These are phyloP conservation scores for Hypoxylon trugodes DNA, from an alignment of 495 filamentous ascomycete genomes.

Conservation along the genomic window DNA sequence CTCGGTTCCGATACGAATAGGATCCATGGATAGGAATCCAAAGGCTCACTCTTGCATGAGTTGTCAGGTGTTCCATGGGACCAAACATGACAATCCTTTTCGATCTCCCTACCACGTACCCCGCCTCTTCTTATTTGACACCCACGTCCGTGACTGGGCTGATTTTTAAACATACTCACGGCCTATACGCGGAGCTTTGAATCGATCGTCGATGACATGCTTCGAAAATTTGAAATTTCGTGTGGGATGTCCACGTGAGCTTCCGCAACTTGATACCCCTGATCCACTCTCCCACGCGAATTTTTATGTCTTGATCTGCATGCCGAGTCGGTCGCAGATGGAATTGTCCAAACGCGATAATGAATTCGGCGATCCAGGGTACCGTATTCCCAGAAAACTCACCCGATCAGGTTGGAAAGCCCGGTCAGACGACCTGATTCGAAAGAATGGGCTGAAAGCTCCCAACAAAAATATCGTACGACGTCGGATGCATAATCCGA, in stretches of 20 bases:
- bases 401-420: too few relatives aligned
- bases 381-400: too few relatives aligned
- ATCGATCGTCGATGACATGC: too few relatives aligned
- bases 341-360: too few relatives aligned
- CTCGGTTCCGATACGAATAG: background rate
- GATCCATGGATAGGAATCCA: background rate
- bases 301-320: too few relatives aligned
- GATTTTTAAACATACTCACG: background rate
- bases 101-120: background rate
- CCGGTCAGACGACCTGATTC: background rate
- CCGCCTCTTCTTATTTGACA: background rate
- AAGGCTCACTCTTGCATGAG: background rate
- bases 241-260: too few relatives aligned
- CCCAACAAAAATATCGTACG: background rate
- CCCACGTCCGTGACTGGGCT: background rate
- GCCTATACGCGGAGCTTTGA: background rate
- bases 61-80: background rate
- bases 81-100: background rate
- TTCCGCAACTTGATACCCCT: too few relatives aligned
- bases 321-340: too few relatives aligned
- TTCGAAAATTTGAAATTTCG: too few relatives aligned
- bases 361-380: too few relatives aligned
- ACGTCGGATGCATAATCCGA: background rate
- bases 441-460: background rate
- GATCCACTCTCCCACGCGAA: too few relatives aligned